These are phyloP conservation scores for Coffea humblotiana DNA, from an alignment of 305 asterid species.

Conservation along the genomic window DNA sequence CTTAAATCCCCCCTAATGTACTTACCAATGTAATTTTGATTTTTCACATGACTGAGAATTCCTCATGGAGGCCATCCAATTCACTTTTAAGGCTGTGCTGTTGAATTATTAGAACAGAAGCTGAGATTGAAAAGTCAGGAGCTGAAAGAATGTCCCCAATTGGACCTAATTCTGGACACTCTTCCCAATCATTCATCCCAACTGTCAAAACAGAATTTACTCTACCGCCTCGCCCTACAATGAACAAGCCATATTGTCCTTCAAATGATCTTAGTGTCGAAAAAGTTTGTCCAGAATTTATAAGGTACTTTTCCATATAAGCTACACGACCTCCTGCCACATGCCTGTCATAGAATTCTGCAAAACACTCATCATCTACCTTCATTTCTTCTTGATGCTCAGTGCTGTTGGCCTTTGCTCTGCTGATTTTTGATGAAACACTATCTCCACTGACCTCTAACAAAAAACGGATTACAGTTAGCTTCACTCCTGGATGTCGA, in stretches of 20 bases:
- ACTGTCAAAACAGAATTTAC: slow-evolving; percentile 77
- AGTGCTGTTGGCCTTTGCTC: slow-evolving; percentile 56
- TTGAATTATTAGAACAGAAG: slow-evolving; percentile 83
- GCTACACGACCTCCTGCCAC: slow-evolving; percentile 87
- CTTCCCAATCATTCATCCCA: slow-evolving; percentile 98
- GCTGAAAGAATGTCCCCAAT: slow-evolving; percentile 90
- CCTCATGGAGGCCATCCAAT: slow-evolving; percentile 87
- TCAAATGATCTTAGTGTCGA: slow-evolving; percentile 75
- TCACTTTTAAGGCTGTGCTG: slow-evolving; percentile 84
- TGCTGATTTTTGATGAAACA: slow-evolving; percentile 64
- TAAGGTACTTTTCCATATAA: slow-evolving; percentile 82
- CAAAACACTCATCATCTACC: slow-evolving; percentile 85
- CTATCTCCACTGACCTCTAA: slow-evolving; percentile 69
- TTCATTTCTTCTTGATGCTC: slow-evolving; percentile 91
- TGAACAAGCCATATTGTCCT: slow-evolving; percentile 80
- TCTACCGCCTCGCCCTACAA: slow-evolving; percentile 85
- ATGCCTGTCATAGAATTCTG: slow-evolving; percentile 73
- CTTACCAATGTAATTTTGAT: not conserved
- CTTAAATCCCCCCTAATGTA: not conserved
- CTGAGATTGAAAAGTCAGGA: slow-evolving; percentile 67
- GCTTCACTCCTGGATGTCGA: slow-evolving; percentile 77
- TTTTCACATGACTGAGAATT: slow-evolving; percentile 74
- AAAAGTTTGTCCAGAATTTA: slow-evolving; percentile 88
- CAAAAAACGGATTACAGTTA: slow-evolving; percentile 82
- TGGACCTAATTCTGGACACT: slow-evolving; percentile 95